phyloP scores from a whole-genome alignment of 768 basidiomycete genomes.

The Pleurotus salmoneostramineus region DNA sequence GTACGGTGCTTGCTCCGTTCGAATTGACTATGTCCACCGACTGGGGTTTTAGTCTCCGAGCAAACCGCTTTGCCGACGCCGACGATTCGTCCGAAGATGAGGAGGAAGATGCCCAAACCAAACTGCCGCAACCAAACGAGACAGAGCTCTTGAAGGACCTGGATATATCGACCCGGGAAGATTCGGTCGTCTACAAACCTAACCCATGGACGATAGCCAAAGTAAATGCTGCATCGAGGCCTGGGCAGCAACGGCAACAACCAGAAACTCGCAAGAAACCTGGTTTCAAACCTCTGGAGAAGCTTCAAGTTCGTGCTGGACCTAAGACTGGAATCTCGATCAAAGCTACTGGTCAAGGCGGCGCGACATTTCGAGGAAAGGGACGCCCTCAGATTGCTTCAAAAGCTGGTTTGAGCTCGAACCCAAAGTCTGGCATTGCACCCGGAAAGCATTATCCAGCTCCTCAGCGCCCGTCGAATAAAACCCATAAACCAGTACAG shows the following conservation, averaged over 20 bases:
- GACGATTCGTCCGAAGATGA: conserved; percentile 12
- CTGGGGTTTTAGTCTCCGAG: conserved; percentile 19
- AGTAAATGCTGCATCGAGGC: conserved; percentile 65
- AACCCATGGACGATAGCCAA: conserved; percentile 83
- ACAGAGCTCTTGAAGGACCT: conserved; percentile 38
- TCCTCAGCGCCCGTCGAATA: too few species aligned
- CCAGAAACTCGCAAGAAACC: neutral
- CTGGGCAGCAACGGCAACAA: neutral
- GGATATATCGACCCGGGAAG: conserved; percentile 57
- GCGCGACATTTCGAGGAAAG: neutral
- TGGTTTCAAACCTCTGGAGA: conserved; percentile 8
- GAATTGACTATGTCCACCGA: neutral
- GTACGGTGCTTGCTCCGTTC: too few species aligned
- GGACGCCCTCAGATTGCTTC: neutral
- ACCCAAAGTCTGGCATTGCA: too few species aligned
- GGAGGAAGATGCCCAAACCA: neutral
- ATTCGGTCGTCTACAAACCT: conserved; percentile 61
- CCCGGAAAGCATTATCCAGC: too few species aligned
- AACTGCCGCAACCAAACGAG: conserved; percentile 18
- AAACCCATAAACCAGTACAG: too few species aligned
- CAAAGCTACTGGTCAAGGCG: neutral
- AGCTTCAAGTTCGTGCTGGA: neutral
- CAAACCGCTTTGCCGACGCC: conserved; percentile 17
- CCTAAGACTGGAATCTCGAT: neutral
- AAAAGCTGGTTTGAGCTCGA: too few species aligned